Percentiles rank a stretch among this genome's conserved stretches.
phyloP scores from a whole-genome alignment of 2,329 filamentous ascomycete species.

The Pseudogymnoascus sp. region DNA sequence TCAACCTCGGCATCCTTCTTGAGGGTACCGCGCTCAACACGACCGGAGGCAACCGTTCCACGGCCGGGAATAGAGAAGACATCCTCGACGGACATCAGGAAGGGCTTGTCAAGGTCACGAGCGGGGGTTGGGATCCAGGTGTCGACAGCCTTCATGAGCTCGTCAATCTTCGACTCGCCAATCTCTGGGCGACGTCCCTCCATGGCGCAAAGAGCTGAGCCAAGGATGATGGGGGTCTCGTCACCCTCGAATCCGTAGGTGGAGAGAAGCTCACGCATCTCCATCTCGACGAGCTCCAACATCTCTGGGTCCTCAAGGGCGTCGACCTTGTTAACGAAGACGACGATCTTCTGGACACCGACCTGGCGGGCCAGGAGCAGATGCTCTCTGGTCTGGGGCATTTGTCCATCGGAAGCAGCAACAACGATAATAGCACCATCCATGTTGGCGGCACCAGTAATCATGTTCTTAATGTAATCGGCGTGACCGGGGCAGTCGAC shows the following conservation, averaged over 20 bases:
- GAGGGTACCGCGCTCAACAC: constrained; percentile 89
- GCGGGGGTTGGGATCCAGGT: constrained; percentile 92
- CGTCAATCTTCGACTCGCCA: constrained; percentile 79
- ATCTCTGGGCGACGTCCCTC: constrained; percentile 83
- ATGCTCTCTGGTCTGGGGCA: constrained; percentile 99
- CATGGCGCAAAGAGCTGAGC: constrained; percentile 89
- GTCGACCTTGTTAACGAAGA: constrained; percentile 99
- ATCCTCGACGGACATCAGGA: constrained; percentile 97
- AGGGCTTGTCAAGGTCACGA: constrained; percentile 95
- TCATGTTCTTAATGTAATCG: constrained; percentile 99
- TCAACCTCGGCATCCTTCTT: constrained; percentile 95
- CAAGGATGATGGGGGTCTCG: constrained; percentile 93
- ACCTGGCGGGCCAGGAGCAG: constrained; percentile 96
- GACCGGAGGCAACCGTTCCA: constrained; percentile 93
- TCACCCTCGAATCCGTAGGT: constrained; percentile 97
- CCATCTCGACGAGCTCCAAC: constrained; percentile 99
- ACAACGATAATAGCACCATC: constrained; percentile 98
- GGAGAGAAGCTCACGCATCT: constrained; percentile 94
- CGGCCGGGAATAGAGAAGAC: constrained; percentile 86
- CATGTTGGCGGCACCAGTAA: constrained; percentile 98
- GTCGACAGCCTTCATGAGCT: constrained; percentile 84
- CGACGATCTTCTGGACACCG: constrained; percentile 94
- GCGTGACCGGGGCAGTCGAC: constrained; percentile 99
- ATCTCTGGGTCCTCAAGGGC: constrained; percentile 96
- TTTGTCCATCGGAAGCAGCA: constrained; percentile 96